These are phyloP conservation scores for Alternaria sp. DNA, from an alignment of 2,329 filamentous ascomycete genomes.

Conservation along the genomic window DNA sequence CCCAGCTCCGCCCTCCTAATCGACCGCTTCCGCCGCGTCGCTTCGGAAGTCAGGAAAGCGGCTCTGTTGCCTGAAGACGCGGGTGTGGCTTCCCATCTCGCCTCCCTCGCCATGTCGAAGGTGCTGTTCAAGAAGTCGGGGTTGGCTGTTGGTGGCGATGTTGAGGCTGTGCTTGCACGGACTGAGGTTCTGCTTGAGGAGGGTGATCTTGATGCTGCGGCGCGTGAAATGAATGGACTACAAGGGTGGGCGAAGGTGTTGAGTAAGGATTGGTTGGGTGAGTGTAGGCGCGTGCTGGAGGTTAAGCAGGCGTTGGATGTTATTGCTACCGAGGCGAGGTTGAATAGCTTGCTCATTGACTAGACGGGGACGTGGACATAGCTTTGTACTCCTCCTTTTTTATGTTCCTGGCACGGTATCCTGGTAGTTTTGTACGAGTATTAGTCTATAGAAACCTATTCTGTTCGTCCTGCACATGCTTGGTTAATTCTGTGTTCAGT, in stretches of 20 bases:
- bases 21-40: conserved; percentile 93
- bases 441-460: conserved; percentile 13
- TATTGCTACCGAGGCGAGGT: conserved; percentile 85
- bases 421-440: conserved; percentile 18
- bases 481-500: no score
- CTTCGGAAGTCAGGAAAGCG: conserved; percentile 91
- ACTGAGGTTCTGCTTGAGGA: conserved; percentile 92
- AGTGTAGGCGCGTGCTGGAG: conserved; percentile 90
- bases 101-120: conserved; percentile 87
- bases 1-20: conserved; percentile 84
- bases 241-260: conserved; percentile 95
- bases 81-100: conserved; percentile 91
- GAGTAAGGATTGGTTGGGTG: conserved; percentile 89
- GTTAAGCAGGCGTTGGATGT: conserved; percentile 96
- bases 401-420: neutral
- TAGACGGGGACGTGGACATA: conserved; percentile 41
- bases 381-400: neutral
- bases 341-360: conserved; percentile 86
- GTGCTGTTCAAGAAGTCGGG: conserved; percentile 89
- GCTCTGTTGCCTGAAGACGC: conserved; percentile 90
- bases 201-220: conserved; percentile 87
- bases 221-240: conserved; percentile 92
- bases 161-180: conserved; percentile 89
- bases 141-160: conserved; percentile 81
- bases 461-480: neutral